Evolutionary conservation across 176 grass and related monocot species (phyloP).

Genomic region (Bonia amplexicaulis): DNA sequence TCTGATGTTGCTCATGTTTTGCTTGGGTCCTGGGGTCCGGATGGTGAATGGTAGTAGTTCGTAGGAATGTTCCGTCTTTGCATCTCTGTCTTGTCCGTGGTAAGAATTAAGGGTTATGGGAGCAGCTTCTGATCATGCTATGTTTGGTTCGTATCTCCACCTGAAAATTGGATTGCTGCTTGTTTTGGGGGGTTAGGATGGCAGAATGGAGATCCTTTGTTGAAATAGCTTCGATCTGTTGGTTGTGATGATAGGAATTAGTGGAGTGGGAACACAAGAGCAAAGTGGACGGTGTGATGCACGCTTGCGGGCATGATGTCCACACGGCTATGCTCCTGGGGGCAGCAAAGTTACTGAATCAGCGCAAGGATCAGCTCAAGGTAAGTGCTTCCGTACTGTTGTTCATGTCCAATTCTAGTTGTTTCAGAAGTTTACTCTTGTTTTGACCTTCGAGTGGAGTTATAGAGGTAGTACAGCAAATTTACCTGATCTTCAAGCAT

Average conservation of each 20-base stretch:
- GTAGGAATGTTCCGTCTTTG: not conserved
- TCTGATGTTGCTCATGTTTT: not conserved
- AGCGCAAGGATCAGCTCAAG: conserved; percentile 66
- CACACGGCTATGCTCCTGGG: conserved; percentile 88
- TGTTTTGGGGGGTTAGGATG: not conserved
- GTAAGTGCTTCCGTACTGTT: conserved; percentile 12
- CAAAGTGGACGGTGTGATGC: conserved; percentile 82
- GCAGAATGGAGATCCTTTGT: not conserved
- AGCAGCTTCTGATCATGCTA: not conserved
- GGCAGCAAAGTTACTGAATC: conserved; percentile 79
- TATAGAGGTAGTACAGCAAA: too few species aligned
- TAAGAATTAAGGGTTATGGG: not conserved
- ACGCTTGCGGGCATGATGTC: conserved; percentile 87
- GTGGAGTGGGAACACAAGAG: conserved; percentile 96
- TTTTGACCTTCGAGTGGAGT: not conserved
- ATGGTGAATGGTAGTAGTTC: not conserved
- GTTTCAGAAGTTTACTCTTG: not conserved
- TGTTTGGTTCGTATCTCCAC: not conserved
- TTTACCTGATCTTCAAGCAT: not conserved
- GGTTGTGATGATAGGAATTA: conserved; percentile 45
- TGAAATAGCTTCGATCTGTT: not conserved
- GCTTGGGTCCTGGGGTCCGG: not conserved
- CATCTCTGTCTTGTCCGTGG: not conserved
- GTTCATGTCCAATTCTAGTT: not conserved
- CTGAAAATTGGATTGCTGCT: not conserved